Conservation (phyloP, 331 rosid genomes). For the Erythrophleum ivorense region DNA sequence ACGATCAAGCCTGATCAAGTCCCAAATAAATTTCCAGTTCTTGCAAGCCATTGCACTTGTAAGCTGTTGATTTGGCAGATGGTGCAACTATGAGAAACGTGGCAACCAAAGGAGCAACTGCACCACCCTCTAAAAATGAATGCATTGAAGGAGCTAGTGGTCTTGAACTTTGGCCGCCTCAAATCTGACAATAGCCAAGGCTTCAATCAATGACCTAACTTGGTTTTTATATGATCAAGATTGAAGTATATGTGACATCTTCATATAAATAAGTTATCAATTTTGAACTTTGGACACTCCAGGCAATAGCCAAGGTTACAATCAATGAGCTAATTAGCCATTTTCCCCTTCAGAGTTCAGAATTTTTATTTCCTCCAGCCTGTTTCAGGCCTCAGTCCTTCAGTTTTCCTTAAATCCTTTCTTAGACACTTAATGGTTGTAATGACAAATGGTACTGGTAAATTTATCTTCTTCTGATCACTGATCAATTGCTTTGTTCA, state of each 20-base stretch:
- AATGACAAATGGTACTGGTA: neutral
- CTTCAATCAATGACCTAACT: neutral
- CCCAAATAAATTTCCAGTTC: neutral
- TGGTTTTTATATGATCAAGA: neutral
- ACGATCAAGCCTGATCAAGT: neutral
- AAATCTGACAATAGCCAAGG: neutral
- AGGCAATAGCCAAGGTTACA: neutral
- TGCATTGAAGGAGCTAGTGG: neutral
- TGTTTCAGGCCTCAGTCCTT: slow-evolving; percentile 5
- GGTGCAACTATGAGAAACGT: neutral
- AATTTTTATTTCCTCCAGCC: neutral
- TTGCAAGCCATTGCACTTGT: neutral
- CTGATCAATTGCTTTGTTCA: slow-evolving; percentile 2
- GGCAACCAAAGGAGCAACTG: neutral
- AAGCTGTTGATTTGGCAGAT: neutral
- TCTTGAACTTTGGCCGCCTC: slow-evolving; percentile 4
- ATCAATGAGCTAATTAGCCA: neutral
- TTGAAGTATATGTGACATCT: neutral
- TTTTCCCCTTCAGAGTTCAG: neutral
- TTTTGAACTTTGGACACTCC: neutral
- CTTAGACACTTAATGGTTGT: neutral
- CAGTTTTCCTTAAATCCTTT: neutral
- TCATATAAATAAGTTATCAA: neutral
- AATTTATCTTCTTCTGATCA: slow-evolving; percentile 8
- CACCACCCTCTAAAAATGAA: neutral